phyloP scores from a whole-genome alignment of 2,329 filamentous ascomycete species.

The Botrytis hyacinthi region DNA sequence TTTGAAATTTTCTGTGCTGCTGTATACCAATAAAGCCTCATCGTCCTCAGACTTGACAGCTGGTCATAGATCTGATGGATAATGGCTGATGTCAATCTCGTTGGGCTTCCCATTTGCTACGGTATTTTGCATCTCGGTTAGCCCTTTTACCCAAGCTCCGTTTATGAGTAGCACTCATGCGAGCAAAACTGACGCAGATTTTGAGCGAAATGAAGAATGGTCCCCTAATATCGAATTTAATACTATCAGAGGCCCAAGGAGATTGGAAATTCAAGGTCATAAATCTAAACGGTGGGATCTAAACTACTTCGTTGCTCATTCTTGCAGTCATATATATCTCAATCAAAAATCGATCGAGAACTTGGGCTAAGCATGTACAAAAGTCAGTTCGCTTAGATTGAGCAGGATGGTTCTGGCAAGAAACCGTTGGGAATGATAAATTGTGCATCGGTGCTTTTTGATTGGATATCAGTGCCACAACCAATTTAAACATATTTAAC shows the following conservation, averaged over 20 bases:
- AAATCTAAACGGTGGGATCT: not conserved
- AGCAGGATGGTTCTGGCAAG: not conserved
- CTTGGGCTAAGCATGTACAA: not conserved
- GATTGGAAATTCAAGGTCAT: not conserved
- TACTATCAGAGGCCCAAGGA: not conserved
- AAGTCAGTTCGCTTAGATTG: not conserved
- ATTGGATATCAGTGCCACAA: not conserved
- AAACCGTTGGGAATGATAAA: not conserved
- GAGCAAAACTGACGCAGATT: not conserved
- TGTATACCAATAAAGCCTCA: not conserved
- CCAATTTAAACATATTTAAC: not conserved
- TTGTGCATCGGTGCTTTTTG: not conserved
- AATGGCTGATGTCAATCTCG: not conserved
- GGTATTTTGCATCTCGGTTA: not conserved
- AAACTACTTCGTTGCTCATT: not conserved
- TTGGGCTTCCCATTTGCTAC: not conserved
- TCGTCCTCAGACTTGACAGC: no score
- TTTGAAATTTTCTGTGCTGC: no score
- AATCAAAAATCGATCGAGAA: not conserved
- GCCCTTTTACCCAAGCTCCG: not conserved
- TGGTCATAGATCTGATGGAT: not conserved
- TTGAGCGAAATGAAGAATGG: not conserved
- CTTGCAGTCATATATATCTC: not conserved
- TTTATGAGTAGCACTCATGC: not conserved
- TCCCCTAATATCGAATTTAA: not conserved